Base-by-base conservation (phyloP, 257 asterid genomes). In the Petunia axillaris region DNA sequence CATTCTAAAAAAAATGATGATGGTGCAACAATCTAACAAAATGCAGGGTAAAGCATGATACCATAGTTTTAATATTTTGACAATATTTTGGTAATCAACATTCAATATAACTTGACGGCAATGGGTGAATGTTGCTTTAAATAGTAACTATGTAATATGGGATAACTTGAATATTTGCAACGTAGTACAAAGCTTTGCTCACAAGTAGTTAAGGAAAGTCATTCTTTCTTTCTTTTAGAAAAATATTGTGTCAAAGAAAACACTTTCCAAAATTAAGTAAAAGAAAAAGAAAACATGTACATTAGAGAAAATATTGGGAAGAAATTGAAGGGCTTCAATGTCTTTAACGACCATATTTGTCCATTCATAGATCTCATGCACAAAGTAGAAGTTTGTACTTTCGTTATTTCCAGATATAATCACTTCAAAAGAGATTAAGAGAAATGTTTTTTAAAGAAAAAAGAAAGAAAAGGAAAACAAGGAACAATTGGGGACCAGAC, bases 401-500 rank as follows among this genome's bases (percentile, higher is more conserved):
- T 57, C 0, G 13, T 55, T 15, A 57, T 2, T n/a, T 55, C 4
- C 25, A 25, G 41, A 44, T n/a, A 46, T 68, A 48, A 25, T 48
- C 16, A 71, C 10, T 48, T 71, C 35, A 43, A 70, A 16, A 9
- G 10, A 70, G 35, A 2, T 25, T 14, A 11, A 5, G 1, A 35
- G 8, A 7, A 7, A 57, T 4, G 15, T 25, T 25, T 25, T 25
- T 25, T 25, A 8, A 50, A 2, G 10, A 50, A 9, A 2, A 8
- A 8, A 50, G 11, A 38, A 2, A 0, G 9, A 8, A 25, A 46
- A 0, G 9, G 43, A 25, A 46, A 70, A 70, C 43, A 71, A 50
- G 62, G 35, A 71, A 35, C 6, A 10, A 50, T 71, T 48, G 44
- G 77, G 77, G 62, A 71, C 77, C 25, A 71, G 16, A 35, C 35